Evolutionary conservation across 2,329 filamentous ascomycete species (phyloP).

Genomic region (Fusarium lyarnte): DNA sequence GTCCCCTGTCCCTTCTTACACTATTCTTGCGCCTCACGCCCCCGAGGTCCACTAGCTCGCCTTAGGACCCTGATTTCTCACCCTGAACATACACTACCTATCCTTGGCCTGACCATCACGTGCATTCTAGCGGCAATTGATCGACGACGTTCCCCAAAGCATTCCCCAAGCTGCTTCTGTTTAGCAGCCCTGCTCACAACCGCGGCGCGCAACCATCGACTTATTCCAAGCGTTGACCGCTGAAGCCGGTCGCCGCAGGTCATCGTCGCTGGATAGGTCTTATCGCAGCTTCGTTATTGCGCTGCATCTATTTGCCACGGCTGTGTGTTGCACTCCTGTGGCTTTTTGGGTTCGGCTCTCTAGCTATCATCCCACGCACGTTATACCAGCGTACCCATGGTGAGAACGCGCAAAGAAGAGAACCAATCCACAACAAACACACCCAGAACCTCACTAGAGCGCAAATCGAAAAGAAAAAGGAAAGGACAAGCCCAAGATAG

Average conservation of each 20-base stretch:
- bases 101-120: slow-evolving; percentile 37
- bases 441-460: slow-evolving; percentile 29
- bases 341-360: slow-evolving; percentile 2
- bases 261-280: slow-evolving; percentile 7
- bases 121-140: slow-evolving; percentile 38
- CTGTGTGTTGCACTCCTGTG: slow-evolving; percentile 8
- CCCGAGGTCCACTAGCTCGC: slow-evolving; percentile 27
- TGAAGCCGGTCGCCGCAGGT: slow-evolving; percentile 42
- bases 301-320: slow-evolving; percentile 3
- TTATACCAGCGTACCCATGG: slow-evolving; percentile 46
- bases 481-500: slow-evolving; percentile 5
- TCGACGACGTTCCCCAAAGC: slow-evolving; percentile 34
- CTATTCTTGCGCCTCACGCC: not conserved
- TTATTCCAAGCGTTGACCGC: slow-evolving; percentile 47
- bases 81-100: slow-evolving; percentile 1
- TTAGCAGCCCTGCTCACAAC: slow-evolving; percentile 38
- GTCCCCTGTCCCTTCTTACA: not conserved
- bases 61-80: slow-evolving; percentile 19
- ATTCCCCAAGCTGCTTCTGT: slow-evolving; percentile 35
- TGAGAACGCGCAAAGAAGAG: slow-evolving; percentile 41
- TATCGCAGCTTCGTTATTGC: slow-evolving; percentile 14
- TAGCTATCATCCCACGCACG: slow-evolving; percentile 9
- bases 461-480: slow-evolving; percentile 23
- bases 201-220: slow-evolving; percentile 44
- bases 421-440: slow-evolving; percentile 32